These are phyloP conservation scores for Solanum paucissectum DNA, from an alignment of 257 asterid genomes.

Conservation along the genomic window DNA sequence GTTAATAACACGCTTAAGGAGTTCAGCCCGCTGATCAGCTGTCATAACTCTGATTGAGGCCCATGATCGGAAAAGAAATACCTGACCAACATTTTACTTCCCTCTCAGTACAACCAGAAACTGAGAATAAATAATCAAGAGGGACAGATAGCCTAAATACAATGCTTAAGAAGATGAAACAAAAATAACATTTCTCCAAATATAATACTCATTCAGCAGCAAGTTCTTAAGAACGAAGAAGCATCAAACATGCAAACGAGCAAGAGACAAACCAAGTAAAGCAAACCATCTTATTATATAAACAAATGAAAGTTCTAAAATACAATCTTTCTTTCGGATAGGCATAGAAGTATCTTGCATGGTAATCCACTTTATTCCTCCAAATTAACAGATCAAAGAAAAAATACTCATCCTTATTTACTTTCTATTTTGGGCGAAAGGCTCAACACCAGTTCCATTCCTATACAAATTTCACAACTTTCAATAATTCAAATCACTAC, in stretches of 20 bases:
- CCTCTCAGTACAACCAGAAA: conserved; percentile 6
- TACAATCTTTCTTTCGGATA: not conserved
- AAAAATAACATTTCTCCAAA: not conserved
- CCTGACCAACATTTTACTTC: conserved; percentile 27
- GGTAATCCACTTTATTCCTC: not conserved
- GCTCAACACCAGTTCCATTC: not conserved
- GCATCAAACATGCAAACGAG: not conserved
- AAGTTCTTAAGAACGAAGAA: not conserved
- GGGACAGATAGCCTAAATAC: not conserved
- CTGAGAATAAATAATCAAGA: not conserved
- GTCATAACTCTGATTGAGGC: conserved; percentile 59
- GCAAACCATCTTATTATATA: not conserved
- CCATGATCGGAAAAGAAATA: conserved; percentile 70
- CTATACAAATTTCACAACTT: not conserved
- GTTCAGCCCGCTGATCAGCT: conserved; percentile 65
- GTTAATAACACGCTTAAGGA: conserved; percentile 43
- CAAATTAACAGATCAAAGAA: not conserved
- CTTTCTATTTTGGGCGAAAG: not conserved
- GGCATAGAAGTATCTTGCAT: not conserved
- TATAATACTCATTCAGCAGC: not conserved
- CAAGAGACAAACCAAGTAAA: not conserved
- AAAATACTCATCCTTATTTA: not conserved
- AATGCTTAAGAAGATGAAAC: not conserved
- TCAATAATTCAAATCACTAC: not conserved
- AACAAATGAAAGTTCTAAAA: not conserved